Conservation (phyloP, 2,329 filamentous ascomycete genomes). For the Fusarium paranaense region DNA sequence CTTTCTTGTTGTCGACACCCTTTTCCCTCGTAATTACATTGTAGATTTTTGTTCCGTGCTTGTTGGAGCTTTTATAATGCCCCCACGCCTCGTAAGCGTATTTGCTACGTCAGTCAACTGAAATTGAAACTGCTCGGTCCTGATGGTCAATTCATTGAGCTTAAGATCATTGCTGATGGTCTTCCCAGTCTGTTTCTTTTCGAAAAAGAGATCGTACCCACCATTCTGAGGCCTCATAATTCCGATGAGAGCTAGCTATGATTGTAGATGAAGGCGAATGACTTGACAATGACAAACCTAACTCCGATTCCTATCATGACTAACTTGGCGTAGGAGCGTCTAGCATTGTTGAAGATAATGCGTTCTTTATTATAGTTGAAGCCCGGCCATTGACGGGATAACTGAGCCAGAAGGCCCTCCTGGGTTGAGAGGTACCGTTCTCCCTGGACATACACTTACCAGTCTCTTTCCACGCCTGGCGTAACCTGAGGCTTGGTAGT, state of each 20-base stretch:
- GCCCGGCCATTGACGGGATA: too few relatives aligned
- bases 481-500: too few relatives aligned
- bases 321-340: too few relatives aligned
- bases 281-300: neutral
- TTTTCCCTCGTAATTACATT: neutral
- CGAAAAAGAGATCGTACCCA: too few relatives aligned
- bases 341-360: too few relatives aligned
- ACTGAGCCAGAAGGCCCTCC: too few relatives aligned
- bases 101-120: neutral
- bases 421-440: too few relatives aligned
- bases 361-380: too few relatives aligned
- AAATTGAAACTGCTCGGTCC: neutral
- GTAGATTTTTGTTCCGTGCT: neutral
- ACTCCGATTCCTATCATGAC: neutral
- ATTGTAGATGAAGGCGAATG: neutral
- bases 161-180: neutral
- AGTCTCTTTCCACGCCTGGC: too few relatives aligned
- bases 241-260: neutral
- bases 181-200: neutral
- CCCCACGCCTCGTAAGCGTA: neutral
- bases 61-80: neutral
- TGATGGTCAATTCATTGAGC: neutral
- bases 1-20: neutral
- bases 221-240: neutral
- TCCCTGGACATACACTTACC: too few relatives aligned